Percentiles rank a stretch among this genome's conserved stretches.
Evolutionary conservation across 2,329 filamentous ascomycete genomes (phyloP).

Genomic region (Teratosphaeria viscida): DNA sequence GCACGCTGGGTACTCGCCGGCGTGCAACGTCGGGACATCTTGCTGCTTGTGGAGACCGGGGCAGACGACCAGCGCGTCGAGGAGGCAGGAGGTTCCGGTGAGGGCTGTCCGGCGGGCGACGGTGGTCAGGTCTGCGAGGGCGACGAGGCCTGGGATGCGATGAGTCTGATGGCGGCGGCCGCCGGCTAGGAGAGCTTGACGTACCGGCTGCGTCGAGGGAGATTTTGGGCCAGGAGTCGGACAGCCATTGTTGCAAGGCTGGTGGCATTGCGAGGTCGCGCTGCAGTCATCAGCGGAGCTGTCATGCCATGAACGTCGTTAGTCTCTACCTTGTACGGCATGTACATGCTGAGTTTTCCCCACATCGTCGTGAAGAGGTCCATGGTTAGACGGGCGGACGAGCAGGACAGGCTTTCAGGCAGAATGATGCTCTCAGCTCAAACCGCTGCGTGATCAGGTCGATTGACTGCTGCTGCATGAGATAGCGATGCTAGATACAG

Average conservation of each 20-base stretch:
- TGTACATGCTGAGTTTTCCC: neutral
- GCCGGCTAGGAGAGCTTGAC: neutral
- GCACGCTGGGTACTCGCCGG: slow-evolving; percentile 31
- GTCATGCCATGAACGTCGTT: neutral
- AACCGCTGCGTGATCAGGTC: too few relatives aligned
- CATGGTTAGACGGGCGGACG: neutral
- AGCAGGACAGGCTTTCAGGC: neutral
- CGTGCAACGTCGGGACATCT: slow-evolving; percentile 41
- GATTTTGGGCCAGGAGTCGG: neutral
- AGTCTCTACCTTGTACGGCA: neutral
- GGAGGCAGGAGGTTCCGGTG: slow-evolving; percentile 45
- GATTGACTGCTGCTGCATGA: too few relatives aligned
- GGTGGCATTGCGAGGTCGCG: neutral
- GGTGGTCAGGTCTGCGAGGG: slow-evolving; percentile 49
- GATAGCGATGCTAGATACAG: too few relatives aligned
- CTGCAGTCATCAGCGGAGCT: neutral
- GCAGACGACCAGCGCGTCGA: slow-evolving; percentile 48
- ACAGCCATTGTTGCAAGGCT: neutral
- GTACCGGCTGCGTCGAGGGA: slow-evolving; percentile 20
- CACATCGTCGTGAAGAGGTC: neutral
- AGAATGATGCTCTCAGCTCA: neutral
- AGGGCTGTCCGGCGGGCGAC: slow-evolving; percentile 47
- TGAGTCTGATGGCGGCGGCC: neutral
- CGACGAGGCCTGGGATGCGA: slow-evolving; percentile 40
- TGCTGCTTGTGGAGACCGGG: slow-evolving; percentile 54